Base-by-base conservation (phyloP, 768 basidiomycete species). In the Tylopilus cervinicoccineus region DNA sequence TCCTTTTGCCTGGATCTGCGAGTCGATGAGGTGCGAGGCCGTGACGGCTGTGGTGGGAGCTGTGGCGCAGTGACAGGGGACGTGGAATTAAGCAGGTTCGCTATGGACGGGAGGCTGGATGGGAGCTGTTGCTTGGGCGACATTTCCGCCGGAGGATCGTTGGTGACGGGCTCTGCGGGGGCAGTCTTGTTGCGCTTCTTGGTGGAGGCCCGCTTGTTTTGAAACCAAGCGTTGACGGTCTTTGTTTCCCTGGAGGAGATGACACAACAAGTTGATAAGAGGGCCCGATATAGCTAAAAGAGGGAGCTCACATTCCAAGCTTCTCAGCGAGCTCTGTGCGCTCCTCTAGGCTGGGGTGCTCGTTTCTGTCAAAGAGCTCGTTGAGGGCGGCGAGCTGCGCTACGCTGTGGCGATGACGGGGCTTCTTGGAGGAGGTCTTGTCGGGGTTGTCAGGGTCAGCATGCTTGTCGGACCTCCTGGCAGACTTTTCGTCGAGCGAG, bases 181-280 rank as follows among this genome's bases (percentile, higher is more conserved):
- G 59, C 60, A 63, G 73, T 64, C 75, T 77, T 65, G 72, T 77
- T 72, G 19, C 76, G 72, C 68, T 89, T 89, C 76, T 88, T 89
- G 57, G 79, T 81, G 12, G 86, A 88, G 6, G 88, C 87, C 46
- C 88, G 77, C 73, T 88, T 89, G 64, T 89, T 89, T 70, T 89
- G 87, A 68, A 89, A 90, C 84, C 86, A 89, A 13, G 88, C 84
- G 63, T 86, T 86, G 62, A 89, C 86, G 3, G 85, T 87, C 76
- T 89, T 89, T 66, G 80, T 82, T 64, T 88, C 85, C 83, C 88
- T 89, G 62, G 44, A 45, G 54, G 17, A 48, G 43, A 58, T 37
- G 40, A 54, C 17, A 43, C 41, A 42, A 19, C 3, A 34, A 37
- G 55, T 48, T 54, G 55, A 64, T 55, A 61, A 57, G 48, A 41